A percentile compares a stretch with the other conserved stretches of the same genome.
phyloP scores from a whole-genome alignment of 2,329 filamentous ascomycete species.

The Alternaria solani region DNA sequence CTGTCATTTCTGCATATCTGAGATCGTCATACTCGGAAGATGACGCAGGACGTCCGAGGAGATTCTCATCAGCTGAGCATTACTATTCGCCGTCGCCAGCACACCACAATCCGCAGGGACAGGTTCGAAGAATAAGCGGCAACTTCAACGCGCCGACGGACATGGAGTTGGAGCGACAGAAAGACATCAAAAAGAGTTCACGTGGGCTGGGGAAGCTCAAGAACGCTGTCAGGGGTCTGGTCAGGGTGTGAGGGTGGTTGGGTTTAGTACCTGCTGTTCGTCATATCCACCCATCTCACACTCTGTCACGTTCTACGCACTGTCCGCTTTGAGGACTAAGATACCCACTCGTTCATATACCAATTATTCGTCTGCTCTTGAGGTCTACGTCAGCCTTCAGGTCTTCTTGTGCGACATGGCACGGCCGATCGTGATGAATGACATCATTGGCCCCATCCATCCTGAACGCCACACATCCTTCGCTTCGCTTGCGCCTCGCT shows the following conservation, averaged over 20 bases:
- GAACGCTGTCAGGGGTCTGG: slow-evolving; percentile 24
- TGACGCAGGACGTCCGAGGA: slow-evolving; percentile 10
- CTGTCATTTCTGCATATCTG: slow-evolving; percentile 12
- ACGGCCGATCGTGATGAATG: slow-evolving; percentile 20
- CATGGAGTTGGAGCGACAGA: slow-evolving; percentile 32
- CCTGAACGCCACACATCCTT: slow-evolving; percentile 14
- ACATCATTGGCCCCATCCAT: slow-evolving; percentile 24
- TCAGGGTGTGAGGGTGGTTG: slow-evolving; percentile 13
- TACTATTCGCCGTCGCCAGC: slow-evolving; percentile 11
- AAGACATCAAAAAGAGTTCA: slow-evolving; percentile 16
- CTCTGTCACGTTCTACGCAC: slow-evolving; percentile 5
- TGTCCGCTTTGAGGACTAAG: slow-evolving; percentile 8
- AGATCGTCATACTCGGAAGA: slow-evolving; percentile 16
- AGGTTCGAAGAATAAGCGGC: slow-evolving; percentile 31
- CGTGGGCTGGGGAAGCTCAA: slow-evolving; percentile 23
- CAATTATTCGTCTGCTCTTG: slow-evolving; percentile 5
- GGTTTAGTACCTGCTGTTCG: slow-evolving; percentile 7
- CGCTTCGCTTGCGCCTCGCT: slow-evolving; percentile 13
- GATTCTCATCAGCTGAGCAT: slow-evolving; percentile 17
- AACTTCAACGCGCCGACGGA: slow-evolving; percentile 42
- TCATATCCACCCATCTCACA: slow-evolving; percentile 5
- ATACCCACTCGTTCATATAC: slow-evolving; percentile 12
- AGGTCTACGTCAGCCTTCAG: slow-evolving; percentile 9
- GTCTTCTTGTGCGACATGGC: slow-evolving; percentile 14
- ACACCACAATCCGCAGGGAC: slow-evolving; percentile 14